Evolutionary conservation across 208 protist genomes (phyloP), one percentile per base, ranked within the genome.

Genomic region (Acanthamoeba quina): DNA sequence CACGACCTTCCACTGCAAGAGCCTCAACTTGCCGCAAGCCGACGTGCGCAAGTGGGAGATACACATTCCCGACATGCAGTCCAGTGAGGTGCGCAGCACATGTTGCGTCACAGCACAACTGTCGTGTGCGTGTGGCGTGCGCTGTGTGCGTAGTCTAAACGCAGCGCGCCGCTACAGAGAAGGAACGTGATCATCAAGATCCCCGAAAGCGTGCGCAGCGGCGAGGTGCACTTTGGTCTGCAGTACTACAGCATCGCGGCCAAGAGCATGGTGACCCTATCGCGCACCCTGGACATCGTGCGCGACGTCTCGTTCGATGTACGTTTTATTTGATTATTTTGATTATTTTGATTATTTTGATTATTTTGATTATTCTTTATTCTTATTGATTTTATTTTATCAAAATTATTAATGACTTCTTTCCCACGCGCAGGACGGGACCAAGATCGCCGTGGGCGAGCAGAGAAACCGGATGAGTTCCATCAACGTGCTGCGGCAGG

Each of bases 41-140:
- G 72, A 80, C 7, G 37, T n/a, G 11, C 34, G 26, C 10, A 80
- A 26, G 37, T 80, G 72, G 72, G 34, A 80, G 24, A 52, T 80
- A 10, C 72, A 80, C 72, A 80, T 80, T 29, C 72, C 72, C 72
- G 72, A 80, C 72, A 80, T 80, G 37, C 72, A 80, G 44, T 80
- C 72, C 9, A 52, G 72, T 31, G 72, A 80, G 37, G 72, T 80
- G 15, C 72, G 7, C 72, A 11, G n/a, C n/a, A 3, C 62, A 17
- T 1, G 34, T 37, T 49, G 29, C 34, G 3, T 2, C 37, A 37
- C 3, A 37, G 0, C 37, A 37, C 37, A 37, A 37, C 37, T 37
- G 1, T 37, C 37, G 37, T 37, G 37, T 37, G 37, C 37, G 37
- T 37, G 37, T 37, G 37, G 37, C 37, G 37, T 37, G 37, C 3